Evolutionary conservation across 2,329 filamentous ascomycete species (phyloP).

Genomic region (Cercospora nicotianae): DNA sequence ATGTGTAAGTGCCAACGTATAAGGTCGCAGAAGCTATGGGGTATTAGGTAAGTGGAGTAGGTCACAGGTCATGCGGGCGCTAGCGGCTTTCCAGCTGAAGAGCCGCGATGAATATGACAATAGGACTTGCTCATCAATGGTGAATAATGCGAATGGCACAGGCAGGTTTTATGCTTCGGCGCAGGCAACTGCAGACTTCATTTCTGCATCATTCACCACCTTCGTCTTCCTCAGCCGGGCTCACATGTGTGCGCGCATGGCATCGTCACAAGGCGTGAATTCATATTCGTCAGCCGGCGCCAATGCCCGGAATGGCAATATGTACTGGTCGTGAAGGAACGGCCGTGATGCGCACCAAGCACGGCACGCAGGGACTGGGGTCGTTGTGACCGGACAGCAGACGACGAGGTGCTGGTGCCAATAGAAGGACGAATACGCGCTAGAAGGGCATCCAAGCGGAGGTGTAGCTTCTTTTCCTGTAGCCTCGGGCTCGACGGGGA

Average conservation of each 20-base stretch:
- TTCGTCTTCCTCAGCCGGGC: slow-evolving; percentile 1
- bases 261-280: slow-evolving; percentile 29
- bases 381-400: slow-evolving; percentile 13
- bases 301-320: slow-evolving; percentile 21
- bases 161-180: slow-evolving; percentile 21
- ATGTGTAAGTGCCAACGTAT: slow-evolving; percentile 3
- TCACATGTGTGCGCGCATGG: slow-evolving; percentile 21
- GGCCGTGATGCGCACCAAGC: slow-evolving; percentile 17
- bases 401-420: slow-evolving; percentile 15
- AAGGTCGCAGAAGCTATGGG: slow-evolving; percentile 1
- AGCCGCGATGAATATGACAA: slow-evolving; percentile 13
- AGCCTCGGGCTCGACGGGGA: slow-evolving; percentile 13
- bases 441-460: slow-evolving; percentile 7
- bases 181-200: not conserved
- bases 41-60: slow-evolving; percentile 5
- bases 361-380: slow-evolving; percentile 19
- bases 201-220: slow-evolving; percentile 1
- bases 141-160: slow-evolving; percentile 13
- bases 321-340: slow-evolving; percentile 13
- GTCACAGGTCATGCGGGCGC: slow-evolving; percentile 9
- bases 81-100: slow-evolving; percentile 6
- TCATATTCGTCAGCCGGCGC: slow-evolving; percentile 19
- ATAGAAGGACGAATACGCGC: slow-evolving; percentile 18
- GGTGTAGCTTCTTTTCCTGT: slow-evolving; percentile 13
- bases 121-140: slow-evolving; percentile 8